These are phyloP conservation scores for Termitomyces sp. DNA, from an alignment of 768 basidiomycete genomes.

Conservation along the genomic window DNA sequence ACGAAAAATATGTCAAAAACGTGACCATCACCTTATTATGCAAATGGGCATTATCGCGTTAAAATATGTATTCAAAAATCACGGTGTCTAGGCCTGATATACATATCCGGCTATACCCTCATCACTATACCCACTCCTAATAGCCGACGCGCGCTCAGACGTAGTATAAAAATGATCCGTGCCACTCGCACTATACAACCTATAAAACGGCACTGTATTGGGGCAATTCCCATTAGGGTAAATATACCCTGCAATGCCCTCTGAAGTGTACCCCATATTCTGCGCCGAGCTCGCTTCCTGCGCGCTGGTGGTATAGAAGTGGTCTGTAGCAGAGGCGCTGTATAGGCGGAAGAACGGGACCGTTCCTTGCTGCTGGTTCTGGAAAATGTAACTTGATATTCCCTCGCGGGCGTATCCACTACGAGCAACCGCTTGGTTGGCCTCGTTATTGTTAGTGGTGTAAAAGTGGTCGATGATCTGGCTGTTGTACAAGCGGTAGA, in stretches of 20 bases:
- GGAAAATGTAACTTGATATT: constrained; percentile 10
- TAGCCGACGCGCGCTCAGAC: constrained; percentile 2
- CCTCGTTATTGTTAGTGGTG: constrained; percentile 5
- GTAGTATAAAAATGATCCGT: constrained; percentile 22
- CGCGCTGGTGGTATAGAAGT: constrained; percentile 18
- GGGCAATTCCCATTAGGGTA: constrained; percentile 5
- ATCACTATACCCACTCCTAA: constrained; percentile 3
- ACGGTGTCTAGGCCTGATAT: background rate
- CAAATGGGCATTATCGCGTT: too few relatives aligned
- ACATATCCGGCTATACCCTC: constrained; percentile 12
- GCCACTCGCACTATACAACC: constrained; percentile 13
- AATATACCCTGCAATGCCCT: constrained; percentile 18
- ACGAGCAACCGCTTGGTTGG: background rate
- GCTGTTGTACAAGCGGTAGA: background rate
- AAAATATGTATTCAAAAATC: too few relatives aligned
- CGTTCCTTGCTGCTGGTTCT: background rate
- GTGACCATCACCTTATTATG: too few relatives aligned
- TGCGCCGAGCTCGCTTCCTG: constrained; percentile 8
- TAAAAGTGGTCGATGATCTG: constrained; percentile 11
- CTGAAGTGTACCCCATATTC: constrained; percentile 10
- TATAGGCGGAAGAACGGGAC: constrained; percentile 19
- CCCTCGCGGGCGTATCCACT: constrained; percentile 6
- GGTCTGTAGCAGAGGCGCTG: constrained; percentile 9
- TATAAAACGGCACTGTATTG: constrained; percentile 14
- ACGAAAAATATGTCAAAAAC: too few relatives aligned